A percentile compares a stretch with the other conserved stretches of the same genome.
These are phyloP conservation scores for Erucastrum elatum DNA, from an alignment of 345 rosid genomes.

Conservation along the genomic window DNA sequence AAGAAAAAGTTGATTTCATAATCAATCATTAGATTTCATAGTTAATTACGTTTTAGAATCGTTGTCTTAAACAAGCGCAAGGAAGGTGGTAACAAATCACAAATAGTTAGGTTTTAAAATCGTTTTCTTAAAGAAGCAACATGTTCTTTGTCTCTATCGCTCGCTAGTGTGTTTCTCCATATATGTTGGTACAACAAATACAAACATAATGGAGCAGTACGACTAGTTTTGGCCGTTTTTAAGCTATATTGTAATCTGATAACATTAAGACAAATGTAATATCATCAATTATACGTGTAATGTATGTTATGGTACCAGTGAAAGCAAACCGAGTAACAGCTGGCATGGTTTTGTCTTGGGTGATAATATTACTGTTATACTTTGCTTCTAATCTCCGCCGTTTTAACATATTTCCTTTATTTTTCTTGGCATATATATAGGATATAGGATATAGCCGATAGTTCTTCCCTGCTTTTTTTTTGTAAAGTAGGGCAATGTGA, in stretches of 20 bases:
- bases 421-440: background rate
- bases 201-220: conserved; percentile 19
- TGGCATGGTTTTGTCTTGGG: conserved; percentile 28
- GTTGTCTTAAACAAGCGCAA: conserved; percentile 7
- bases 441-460: too few species aligned
- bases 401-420: background rate
- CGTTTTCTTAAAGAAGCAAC: conserved; percentile 29
- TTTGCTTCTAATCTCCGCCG: conserved; percentile 16
- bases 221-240: background rate
- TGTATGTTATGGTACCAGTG: conserved; percentile 30
- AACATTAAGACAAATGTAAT: background rate
- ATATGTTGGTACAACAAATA: conserved; percentile 31
- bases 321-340: conserved; percentile 22
- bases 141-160: conserved; percentile 35
- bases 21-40: background rate
- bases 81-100: background rate
- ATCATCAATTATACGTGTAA: background rate
- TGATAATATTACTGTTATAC: conserved; percentile 25
- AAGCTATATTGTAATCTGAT: background rate
- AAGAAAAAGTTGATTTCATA: background rate
- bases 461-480: too few species aligned
- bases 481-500: background rate
- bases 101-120: conserved; percentile 32
- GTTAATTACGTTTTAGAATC: conserved; percentile 23
- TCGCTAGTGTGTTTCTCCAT: conserved; percentile 6